A percentile compares a stretch with the other conserved stretches of the same genome.
These are phyloP conservation scores for Jimgerdemannia lactiflua DNA, from an alignment of 192 early-diverging fungal genomes.

Conservation along the genomic window DNA sequence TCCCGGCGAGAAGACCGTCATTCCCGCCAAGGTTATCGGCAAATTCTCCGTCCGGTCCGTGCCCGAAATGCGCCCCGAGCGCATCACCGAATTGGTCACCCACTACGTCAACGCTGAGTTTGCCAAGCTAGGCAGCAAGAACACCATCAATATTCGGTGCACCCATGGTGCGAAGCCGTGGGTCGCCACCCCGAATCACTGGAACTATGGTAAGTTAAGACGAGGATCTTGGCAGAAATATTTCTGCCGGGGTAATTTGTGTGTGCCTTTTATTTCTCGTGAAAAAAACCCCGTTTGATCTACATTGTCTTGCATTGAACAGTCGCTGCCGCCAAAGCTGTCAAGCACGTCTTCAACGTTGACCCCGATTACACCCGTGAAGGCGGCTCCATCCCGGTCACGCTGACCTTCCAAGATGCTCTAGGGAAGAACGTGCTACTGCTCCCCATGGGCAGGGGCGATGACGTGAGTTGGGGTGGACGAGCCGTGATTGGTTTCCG, in stretches of 20 bases:
- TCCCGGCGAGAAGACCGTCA: conserved; percentile 94
- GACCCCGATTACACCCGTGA: conserved; percentile 97
- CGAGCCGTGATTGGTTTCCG: too few relatives aligned
- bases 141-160: conserved; percentile 70
- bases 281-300: background rate
- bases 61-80: conserved; percentile 87
- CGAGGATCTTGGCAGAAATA: too few relatives aligned
- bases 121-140: conserved; percentile 87
- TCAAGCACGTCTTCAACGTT: conserved; percentile 87
- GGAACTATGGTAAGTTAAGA: conserved; percentile 73
- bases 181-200: conserved; percentile 89
- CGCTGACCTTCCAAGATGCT: conserved; percentile 96
- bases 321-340: conserved; percentile 88
- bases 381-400: conserved; percentile 98
- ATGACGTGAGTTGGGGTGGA: conserved; percentile 52
- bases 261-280: background rate
- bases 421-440: conserved; percentile 87
- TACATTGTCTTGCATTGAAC: conserved; percentile 3
- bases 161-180: conserved; percentile 87
- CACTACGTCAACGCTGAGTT: conserved; percentile 82
- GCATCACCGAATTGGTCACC: conserved; percentile 71
- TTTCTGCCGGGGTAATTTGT: too few relatives aligned
- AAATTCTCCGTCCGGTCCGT: conserved; percentile 99
- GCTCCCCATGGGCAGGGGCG: conserved; percentile 92
- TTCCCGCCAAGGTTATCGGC: conserved; percentile 92